A percentile compares a stretch with the other conserved stretches of the same genome.
Conservation (phyloP, 176 grass and related monocot species). For the Oryza australiensis region DNA sequence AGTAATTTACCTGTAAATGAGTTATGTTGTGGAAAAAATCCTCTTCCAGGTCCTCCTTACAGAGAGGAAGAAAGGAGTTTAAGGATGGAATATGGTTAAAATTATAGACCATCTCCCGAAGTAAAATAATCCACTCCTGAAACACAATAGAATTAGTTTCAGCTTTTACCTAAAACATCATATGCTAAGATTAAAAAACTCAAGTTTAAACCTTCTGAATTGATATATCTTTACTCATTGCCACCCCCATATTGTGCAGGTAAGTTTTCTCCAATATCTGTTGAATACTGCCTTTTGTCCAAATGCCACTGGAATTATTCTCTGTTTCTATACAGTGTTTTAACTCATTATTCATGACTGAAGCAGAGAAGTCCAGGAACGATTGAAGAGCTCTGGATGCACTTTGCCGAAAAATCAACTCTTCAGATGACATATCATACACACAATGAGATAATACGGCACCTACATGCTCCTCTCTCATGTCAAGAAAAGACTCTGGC, state of each 20-base stretch:
- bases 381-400: conserved; percentile 80
- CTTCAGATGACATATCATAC: conserved; percentile 88
- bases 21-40: conserved; percentile 94
- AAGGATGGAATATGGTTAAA: conserved; percentile 61
- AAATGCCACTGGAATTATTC: conserved; percentile 37
- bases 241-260: conserved; percentile 75
- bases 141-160: conserved; percentile 35
- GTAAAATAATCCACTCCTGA: conserved; percentile 92
- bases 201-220: conserved; percentile 64
- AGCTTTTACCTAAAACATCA: conserved; percentile 2
- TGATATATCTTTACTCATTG: conserved; percentile 81
- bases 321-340: conserved; percentile 30
- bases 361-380: conserved; percentile 64
- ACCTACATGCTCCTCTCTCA: conserved; percentile 71
- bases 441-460: conserved; percentile 83
- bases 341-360: conserved; percentile 57
- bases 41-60: conserved; percentile 79
- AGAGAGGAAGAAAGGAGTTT: conserved; percentile 73
- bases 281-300: conserved; percentile 61
- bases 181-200: conserved; percentile 5
- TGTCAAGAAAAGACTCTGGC: conserved; percentile 54
- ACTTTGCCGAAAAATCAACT: conserved; percentile 91
- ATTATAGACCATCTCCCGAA: conserved; percentile 81
- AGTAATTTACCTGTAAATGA: conserved; percentile 89
- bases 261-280: conserved; percentile 74